phyloP scores from a whole-genome alignment of 371 early-diverging fungal species.

The Mortierella sp. region DNA sequence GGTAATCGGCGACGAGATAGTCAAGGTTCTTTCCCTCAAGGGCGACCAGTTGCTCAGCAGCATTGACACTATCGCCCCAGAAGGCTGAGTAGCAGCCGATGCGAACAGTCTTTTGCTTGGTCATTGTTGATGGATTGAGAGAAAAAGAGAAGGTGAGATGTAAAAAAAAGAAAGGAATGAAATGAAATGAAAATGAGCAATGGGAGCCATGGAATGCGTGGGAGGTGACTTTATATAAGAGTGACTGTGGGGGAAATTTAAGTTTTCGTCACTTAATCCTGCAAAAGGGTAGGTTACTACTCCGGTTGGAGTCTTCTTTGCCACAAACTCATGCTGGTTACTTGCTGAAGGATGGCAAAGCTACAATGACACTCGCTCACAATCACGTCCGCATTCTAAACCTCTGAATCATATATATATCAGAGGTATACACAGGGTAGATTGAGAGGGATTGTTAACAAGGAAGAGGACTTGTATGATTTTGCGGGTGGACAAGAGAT shows the following conservation, averaged over 20 bases:
- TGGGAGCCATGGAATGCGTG: not conserved
- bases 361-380: too few species aligned
- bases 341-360: too few species aligned
- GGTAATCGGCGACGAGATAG: conserved; percentile 79
- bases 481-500: not conserved
- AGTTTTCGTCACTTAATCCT: not conserved
- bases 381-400: too few species aligned
- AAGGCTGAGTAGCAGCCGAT: conserved; percentile 83
- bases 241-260: not conserved
- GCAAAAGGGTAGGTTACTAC: not conserved
- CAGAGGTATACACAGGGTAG: too few species aligned
- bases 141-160: not conserved
- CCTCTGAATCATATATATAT: too few species aligned
- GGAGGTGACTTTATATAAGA: not conserved
- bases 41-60: conserved; percentile 79
- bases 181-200: not conserved
- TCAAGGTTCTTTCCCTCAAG: conserved; percentile 77
- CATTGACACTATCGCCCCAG: conserved; percentile 77
- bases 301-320: not conserved
- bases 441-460: too few species aligned
- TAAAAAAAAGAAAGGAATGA: not conserved
- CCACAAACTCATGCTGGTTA: too few species aligned
- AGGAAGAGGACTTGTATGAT: too few species aligned
- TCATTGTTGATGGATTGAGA: conserved; percentile 14
- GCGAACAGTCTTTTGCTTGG: conserved; percentile 63